These are phyloP conservation scores for Fusarium drepaniforme DNA, from an alignment of 2,329 filamentous ascomycete species.

Conservation along the genomic window DNA sequence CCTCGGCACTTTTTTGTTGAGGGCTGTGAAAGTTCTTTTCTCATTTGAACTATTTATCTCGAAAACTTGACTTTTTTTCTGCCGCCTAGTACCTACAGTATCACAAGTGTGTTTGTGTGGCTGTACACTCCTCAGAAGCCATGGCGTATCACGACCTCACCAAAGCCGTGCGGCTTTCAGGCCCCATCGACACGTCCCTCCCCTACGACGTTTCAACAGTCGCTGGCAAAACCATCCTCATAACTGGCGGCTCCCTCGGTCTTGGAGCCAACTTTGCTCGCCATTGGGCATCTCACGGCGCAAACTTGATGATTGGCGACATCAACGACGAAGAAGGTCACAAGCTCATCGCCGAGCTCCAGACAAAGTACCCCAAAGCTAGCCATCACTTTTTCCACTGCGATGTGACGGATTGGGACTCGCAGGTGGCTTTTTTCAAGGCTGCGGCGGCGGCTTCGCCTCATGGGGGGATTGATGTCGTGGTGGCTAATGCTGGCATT, in stretches of 20 bases:
- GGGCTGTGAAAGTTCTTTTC: not conserved
- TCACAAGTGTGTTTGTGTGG: not conserved
- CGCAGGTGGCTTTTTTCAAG: constrained; percentile 13
- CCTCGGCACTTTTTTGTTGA: not conserved
- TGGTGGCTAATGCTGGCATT: constrained; percentile 12
- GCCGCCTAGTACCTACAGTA: not conserved
- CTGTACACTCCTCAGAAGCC: not conserved
- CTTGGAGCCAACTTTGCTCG: constrained; percentile 7
- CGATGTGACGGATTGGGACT: constrained; percentile 13
- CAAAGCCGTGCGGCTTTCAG: not conserved
- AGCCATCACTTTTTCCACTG: constrained; percentile 13
- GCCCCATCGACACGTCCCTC: constrained; percentile 2
- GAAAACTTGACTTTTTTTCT: not conserved
- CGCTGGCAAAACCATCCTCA: constrained; percentile 6
- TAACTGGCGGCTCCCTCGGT: constrained; percentile 7
- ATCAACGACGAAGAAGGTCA: constrained; percentile 8
- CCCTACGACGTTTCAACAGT: not conserved
- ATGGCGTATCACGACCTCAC: constrained; percentile 17
- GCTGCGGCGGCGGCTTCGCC: constrained; percentile 7
- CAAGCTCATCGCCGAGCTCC: not conserved
- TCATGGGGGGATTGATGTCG: constrained; percentile 9
- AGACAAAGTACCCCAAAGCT: not conserved
- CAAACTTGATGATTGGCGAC: constrained; percentile 17
- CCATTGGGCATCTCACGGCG: constrained; percentile 4
- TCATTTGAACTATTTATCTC: not conserved